These are phyloP conservation scores for Hamamelis virginiana DNA, from an alignment of 164 flowering plant genomes.

Conservation along the genomic window DNA sequence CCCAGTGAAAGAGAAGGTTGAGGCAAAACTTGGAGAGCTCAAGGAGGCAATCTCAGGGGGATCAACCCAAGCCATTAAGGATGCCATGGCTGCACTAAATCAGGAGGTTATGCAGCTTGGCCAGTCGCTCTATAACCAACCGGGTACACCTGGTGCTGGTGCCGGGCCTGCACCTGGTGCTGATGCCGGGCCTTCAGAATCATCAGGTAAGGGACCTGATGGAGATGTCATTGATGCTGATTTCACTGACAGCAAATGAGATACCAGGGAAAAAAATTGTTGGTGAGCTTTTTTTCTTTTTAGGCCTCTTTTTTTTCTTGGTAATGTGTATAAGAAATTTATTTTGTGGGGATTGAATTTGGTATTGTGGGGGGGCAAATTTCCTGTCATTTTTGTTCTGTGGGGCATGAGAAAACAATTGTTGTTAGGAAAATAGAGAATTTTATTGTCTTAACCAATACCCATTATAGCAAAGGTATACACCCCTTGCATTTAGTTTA, in stretches of 20 bases:
- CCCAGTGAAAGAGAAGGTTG: constrained; percentile 68
- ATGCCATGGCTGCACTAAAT: constrained; percentile 67
- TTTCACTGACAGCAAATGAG: constrained; percentile 48
- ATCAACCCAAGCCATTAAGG: constrained; percentile 60
- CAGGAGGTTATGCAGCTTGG: constrained; percentile 83
- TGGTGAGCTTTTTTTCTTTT: too few relatives aligned
- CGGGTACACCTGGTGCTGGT: constrained; percentile 28
- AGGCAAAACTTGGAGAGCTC: constrained; percentile 56
- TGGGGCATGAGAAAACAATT: too few relatives aligned
- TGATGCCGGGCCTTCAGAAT: constrained; percentile 34
- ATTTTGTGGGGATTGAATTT: too few relatives aligned
- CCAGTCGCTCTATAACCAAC: constrained; percentile 68
- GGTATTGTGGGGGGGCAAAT: too few relatives aligned
- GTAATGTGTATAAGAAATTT: too few relatives aligned
- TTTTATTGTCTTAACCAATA: too few relatives aligned
- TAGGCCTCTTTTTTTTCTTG: too few relatives aligned
- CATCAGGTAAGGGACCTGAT: constrained; percentile 45
- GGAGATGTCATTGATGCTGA: constrained; percentile 75
- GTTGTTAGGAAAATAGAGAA: too few relatives aligned
- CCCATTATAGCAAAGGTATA: too few relatives aligned
- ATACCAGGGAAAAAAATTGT: too few relatives aligned
- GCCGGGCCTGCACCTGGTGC: constrained; percentile 48
- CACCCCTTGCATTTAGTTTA: too few relatives aligned
- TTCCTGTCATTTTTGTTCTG: too few relatives aligned
- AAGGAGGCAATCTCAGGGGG: constrained; percentile 64